Conservation (phyloP, 129 eudicot genomes). For the Escallonia herrerae region DNA sequence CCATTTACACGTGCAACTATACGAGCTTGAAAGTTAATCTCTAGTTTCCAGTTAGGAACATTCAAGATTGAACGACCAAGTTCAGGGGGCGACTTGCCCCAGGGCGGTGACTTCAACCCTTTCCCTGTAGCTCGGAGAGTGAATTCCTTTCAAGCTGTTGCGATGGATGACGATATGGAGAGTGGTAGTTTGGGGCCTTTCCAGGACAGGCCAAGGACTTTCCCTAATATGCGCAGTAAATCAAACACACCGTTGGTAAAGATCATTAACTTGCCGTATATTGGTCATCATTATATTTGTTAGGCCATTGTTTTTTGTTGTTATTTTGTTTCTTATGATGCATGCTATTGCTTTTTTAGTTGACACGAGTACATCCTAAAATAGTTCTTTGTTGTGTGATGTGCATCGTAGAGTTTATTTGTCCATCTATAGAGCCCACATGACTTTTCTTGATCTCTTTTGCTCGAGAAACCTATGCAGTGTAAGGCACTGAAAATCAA, state of each 20-base stretch:
- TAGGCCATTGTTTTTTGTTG: no score
- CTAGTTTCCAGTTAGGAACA: neutral
- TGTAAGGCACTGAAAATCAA: no score
- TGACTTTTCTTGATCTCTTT: no score
- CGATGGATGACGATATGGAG: slow-evolving; percentile 89
- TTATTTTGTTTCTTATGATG: no score
- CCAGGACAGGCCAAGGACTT: slow-evolving; percentile 73
- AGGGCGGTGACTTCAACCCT: slow-evolving; percentile 35
- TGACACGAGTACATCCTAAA: no score
- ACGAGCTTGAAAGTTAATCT: neutral
- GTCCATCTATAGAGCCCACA: no score
- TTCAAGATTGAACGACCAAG: slow-evolving; percentile 37
- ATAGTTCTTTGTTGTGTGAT: no score
- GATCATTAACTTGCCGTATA: neutral
- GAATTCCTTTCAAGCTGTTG: slow-evolving; percentile 38
- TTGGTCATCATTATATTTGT: no score
- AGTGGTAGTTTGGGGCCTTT: slow-evolving; percentile 71
- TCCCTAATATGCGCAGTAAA: slow-evolving; percentile 84
- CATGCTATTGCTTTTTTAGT: no score
- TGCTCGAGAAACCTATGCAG: no score
- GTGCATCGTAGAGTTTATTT: no score
- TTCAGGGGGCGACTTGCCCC: slow-evolving; percentile 52
- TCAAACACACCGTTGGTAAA: slow-evolving; percentile 74
- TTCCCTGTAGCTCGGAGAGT: slow-evolving; percentile 38
- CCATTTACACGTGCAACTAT: neutral